Conservation (phyloP, 495 filamentous ascomycete genomes). For the Thermothielavioides terrestris region DNA sequence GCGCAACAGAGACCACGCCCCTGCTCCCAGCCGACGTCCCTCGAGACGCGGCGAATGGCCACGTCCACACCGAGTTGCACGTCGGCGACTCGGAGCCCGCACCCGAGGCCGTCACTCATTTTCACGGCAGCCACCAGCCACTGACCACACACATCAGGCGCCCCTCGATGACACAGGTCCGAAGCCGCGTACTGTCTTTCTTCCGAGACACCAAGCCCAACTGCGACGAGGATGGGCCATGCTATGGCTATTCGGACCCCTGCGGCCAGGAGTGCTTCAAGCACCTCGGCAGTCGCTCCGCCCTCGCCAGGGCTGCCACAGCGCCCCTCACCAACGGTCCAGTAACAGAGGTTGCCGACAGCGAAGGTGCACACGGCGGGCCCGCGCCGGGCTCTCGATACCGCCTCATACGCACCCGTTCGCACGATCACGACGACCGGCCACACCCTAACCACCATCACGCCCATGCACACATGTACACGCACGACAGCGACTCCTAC, state of each 20-base stretch:
- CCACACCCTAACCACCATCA: conserved; percentile 7
- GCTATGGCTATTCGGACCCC: conserved; percentile 75
- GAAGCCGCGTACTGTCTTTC: conserved; percentile 51
- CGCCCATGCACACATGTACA: conserved; percentile 7
- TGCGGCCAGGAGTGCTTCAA: conserved; percentile 78
- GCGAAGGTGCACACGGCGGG: conserved; percentile 20
- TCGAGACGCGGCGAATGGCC: conserved; percentile 5
- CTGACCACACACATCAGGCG: conserved; percentile 21
- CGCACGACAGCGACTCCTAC: conserved; percentile 24
- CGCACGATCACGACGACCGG: conserved; percentile 16
- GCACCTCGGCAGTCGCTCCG: conserved; percentile 29
- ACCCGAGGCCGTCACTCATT: conserved; percentile 10
- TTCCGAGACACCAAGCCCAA: conserved; percentile 57
- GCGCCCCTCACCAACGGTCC: conserved; percentile 18
- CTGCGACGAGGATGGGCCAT: conserved; percentile 69
- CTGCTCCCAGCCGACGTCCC: conserved; percentile 9
- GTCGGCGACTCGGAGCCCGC: not conserved
- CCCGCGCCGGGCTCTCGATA: conserved; percentile 17
- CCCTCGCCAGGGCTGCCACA: conserved; percentile 18
- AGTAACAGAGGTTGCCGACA: conserved; percentile 21
- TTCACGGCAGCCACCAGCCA: conserved; percentile 1
- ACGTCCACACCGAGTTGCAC: conserved; percentile 5
- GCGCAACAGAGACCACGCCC: conserved; percentile 25
- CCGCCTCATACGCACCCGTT: conserved; percentile 23
- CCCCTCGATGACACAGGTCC: conserved; percentile 38